Evolutionary conservation across 2,329 filamentous ascomycete species (phyloP), one percentile per base, ranked within the genome.

Genomic region (Aspergillus neotritici): DNA sequence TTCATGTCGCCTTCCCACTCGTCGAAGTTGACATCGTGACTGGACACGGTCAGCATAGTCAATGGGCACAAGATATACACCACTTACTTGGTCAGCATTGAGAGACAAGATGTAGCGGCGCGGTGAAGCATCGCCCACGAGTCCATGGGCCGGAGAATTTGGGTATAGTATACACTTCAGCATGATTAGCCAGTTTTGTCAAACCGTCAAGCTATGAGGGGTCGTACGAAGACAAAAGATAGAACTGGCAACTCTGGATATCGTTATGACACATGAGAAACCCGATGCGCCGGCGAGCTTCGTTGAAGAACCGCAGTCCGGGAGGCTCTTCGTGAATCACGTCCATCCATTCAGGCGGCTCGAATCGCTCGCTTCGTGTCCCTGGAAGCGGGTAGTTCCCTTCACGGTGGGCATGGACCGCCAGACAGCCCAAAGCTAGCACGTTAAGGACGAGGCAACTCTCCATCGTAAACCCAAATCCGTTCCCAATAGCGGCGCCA

Each of bases 1-100:
- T 77, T 71, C 74, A 78, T 78, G 54, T 78, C 75, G 4, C 72
- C 70, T 46, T 75, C 71, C 75, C 75, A 78, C 25, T 71, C 60
- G 43, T 77, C 69, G 41, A 75, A 64, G 21, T 71, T 68, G 21
- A 64, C 63, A 35, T 65, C 60, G 41, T 65, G 64, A 46, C 62
- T 65, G 21, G 38, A 52, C 15, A 45, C 30, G 31, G 33, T 47
- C 29, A 50, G 40, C 11, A 28, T 40, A 3, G 30, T 5, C 7
- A 25, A 28, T 5, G 29, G 13, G n/a, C 12, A 15, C 14, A 10
- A 25, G 2, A 32, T 4, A 17, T 13, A 10, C 15, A 9, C 9
- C 3, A 52, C 65, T 31, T 57, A 68, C 54, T 73, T 72, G 29
- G 70, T 73, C 39, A 76, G 45, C 58, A 67, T 67, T 28, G 62